These are phyloP conservation scores for Pelargonium myrrhifolium DNA, from an alignment of 441 rosid species.

Conservation along the genomic window DNA sequence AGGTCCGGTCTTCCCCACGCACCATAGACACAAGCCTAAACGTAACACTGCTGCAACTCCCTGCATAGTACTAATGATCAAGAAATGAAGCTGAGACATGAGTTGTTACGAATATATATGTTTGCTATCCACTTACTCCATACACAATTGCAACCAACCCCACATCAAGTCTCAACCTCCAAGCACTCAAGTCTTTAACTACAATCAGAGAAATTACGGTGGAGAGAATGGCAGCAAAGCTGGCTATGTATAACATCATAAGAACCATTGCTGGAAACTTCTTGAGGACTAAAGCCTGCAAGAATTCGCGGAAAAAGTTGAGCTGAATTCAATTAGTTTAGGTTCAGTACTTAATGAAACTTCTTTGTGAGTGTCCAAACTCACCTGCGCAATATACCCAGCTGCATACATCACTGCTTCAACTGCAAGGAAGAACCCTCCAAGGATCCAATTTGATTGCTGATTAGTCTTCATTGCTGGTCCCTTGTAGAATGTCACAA, in stretches of 20 bases:
- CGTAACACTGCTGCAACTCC: not conserved
- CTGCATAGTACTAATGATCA: not conserved
- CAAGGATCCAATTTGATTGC: conserved; percentile 22
- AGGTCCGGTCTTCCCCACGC: conserved; percentile 47
- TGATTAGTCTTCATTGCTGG: not conserved
- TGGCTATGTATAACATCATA: conserved; percentile 23
- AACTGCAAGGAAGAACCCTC: conserved; percentile 24
- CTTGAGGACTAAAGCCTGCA: conserved; percentile 34
- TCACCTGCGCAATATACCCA: not conserved
- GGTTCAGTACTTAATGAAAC: no score
- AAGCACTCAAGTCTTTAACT: conserved; percentile 33
- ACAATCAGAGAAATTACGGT: conserved; percentile 24
- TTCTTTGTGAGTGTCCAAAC: not conserved
- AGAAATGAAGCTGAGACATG: not conserved
- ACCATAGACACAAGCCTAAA: conserved; percentile 27
- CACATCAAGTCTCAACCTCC: conserved; percentile 31
- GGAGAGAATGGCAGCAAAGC: conserved; percentile 25
- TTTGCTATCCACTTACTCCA: conserved; percentile 6
- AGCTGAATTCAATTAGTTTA: no score
- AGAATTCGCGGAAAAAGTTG: not conserved
- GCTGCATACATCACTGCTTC: not conserved
- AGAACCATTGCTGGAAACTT: conserved; percentile 35
- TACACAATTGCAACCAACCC: conserved; percentile 24
- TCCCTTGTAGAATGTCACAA: not conserved
- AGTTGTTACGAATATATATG: no score